Percentiles rank a stretch among this genome's conserved stretches.
These are phyloP conservation scores for Pichia occidentalis DNA, from an alignment of 805 yeast genomes.

Conservation along the genomic window DNA sequence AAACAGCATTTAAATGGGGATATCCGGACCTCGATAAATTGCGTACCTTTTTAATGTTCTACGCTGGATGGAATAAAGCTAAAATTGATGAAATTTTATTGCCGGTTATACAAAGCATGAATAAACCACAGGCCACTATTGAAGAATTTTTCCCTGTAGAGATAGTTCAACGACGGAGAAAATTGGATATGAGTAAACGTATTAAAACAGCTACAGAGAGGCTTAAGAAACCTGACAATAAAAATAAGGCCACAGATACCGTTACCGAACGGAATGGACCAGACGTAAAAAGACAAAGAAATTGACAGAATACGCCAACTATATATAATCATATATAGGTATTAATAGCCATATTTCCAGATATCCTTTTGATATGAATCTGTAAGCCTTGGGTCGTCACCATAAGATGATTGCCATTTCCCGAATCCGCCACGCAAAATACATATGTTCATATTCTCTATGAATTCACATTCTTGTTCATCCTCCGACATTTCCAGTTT, in stretches of 20 bases:
- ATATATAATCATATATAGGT: not conserved
- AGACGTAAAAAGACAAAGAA: constrained; percentile 2
- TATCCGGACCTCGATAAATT: constrained; percentile 76
- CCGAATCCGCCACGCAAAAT: constrained; percentile 81
- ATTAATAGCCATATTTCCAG: constrained; percentile 24
- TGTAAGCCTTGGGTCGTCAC: constrained; percentile 58
- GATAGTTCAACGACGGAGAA: constrained; percentile 39
- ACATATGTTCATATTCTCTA: constrained; percentile 43
- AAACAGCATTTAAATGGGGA: constrained; percentile 83
- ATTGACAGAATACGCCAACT: not conserved
- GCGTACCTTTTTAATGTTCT: constrained; percentile 58
- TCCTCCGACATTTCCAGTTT: constrained; percentile 18
- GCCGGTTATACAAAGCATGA: constrained; percentile 78
- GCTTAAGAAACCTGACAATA: constrained; percentile 26
- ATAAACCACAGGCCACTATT: constrained; percentile 57
- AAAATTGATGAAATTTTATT: constrained; percentile 75
- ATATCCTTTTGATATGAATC: constrained; percentile 47
- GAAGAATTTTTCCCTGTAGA: constrained; percentile 66
- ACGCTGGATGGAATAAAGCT: constrained; percentile 74
- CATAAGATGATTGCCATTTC: constrained; percentile 74
- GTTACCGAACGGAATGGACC: constrained; percentile 5
- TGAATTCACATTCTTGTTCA: constrained; percentile 25
- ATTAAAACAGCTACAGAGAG: constrained; percentile 51
- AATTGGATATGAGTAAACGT: constrained; percentile 51
- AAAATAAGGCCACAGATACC: too few species aligned